phyloP scores from a whole-genome alignment of 345 rosid genomes.

The Jatropha curcas region DNA sequence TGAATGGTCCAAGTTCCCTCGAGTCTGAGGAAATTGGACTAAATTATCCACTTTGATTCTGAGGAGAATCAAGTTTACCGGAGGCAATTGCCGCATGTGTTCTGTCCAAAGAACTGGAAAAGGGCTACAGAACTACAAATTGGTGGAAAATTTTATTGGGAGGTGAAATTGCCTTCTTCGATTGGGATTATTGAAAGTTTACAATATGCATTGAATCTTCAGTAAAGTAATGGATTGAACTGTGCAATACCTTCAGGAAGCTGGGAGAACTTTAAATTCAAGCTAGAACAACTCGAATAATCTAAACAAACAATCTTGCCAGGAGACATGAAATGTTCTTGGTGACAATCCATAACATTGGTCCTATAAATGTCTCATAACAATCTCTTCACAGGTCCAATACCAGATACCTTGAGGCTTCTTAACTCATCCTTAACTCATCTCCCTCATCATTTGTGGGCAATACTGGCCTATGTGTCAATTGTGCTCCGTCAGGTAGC shows the following conservation, averaged over 20 bases:
- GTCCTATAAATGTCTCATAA: slow-evolving; percentile 53
- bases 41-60: slow-evolving; percentile 52
- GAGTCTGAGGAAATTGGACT: slow-evolving; percentile 50
- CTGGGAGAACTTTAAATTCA: slow-evolving; percentile 43
- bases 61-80: slow-evolving; percentile 58
- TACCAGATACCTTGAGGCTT: slow-evolving; percentile 45
- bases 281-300: slow-evolving; percentile 52
- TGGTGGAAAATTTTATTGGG: slow-evolving; percentile 64
- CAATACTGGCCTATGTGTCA: slow-evolving; percentile 59
- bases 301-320: slow-evolving; percentile 69
- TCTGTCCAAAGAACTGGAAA: slow-evolving; percentile 48
- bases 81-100: slow-evolving; percentile 64
- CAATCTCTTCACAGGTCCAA: slow-evolving; percentile 67
- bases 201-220: slow-evolving; percentile 56
- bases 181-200: slow-evolving; percentile 55
- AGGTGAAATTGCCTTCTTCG: slow-evolving; percentile 63
- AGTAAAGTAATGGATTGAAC: slow-evolving; percentile 54
- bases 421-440: slow-evolving; percentile 34
- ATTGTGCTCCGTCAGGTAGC: slow-evolving; percentile 35
- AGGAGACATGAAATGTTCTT: slow-evolving; percentile 52
- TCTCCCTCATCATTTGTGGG: slow-evolving; percentile 54
- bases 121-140: slow-evolving; percentile 51
- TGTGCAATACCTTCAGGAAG: slow-evolving; percentile 58
- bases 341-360: slow-evolving; percentile 39
- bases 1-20: slow-evolving; percentile 61